Conservation (phyloP, 1,284 basidiomycete genomes). For the Boletellus sp. region DNA sequence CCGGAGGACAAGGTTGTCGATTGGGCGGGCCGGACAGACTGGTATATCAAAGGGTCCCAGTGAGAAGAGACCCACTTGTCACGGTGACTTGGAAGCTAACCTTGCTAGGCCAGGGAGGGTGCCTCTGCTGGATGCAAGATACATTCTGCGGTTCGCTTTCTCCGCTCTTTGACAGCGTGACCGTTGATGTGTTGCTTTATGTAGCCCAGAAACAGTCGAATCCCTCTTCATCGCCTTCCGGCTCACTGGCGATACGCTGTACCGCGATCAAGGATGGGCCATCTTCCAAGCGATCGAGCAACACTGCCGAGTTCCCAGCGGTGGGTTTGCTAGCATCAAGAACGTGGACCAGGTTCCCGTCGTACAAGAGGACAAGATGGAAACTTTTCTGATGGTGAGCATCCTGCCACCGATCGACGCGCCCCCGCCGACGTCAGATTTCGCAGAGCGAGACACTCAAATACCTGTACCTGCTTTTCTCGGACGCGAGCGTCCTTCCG, state of each 20-base stretch:
- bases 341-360: constrained; percentile 79
- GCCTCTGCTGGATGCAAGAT: constrained; percentile 78
- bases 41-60: constrained; percentile 84
- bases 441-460: constrained; percentile 86
- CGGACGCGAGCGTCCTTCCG: constrained; percentile 68
- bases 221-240: constrained; percentile 88
- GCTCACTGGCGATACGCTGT: constrained; percentile 78
- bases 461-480: constrained; percentile 89
- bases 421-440: background rate
- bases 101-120: constrained; percentile 42
- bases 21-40: constrained; percentile 48
- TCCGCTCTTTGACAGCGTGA: background rate
- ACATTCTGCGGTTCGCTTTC: constrained; percentile 70
- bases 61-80: constrained; percentile 27
- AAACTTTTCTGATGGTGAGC: constrained; percentile 86
- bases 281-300: constrained; percentile 90
- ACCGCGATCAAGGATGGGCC: constrained; percentile 83
- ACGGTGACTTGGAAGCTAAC: constrained; percentile 6
- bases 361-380: constrained; percentile 84
- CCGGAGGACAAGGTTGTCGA: constrained; percentile 49
- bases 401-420: background rate
- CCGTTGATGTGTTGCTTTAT: background rate
- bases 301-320: constrained; percentile 69
- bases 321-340: constrained; percentile 82
- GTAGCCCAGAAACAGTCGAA: constrained; percentile 90